Evolutionary conservation across 2,329 filamentous ascomycete species (phyloP).

Genomic region (Xylogone sp.): DNA sequence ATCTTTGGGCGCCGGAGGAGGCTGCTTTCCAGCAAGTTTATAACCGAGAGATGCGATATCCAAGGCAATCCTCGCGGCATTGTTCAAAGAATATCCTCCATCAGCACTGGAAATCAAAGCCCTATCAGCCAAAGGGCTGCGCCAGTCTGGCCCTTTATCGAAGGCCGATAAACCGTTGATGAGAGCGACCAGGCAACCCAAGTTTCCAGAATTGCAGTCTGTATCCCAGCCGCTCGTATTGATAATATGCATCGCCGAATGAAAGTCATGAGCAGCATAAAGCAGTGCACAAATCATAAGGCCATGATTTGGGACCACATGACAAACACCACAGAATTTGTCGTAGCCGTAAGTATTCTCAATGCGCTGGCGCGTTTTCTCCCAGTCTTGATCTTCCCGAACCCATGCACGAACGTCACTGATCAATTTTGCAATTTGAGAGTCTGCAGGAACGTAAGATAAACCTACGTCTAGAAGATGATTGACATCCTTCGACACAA

Average conservation of each 20-base stretch:
- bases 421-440: slow-evolving; percentile 25
- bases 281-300: slow-evolving; percentile 31
- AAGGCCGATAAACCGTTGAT: slow-evolving; percentile 30
- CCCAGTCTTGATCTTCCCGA: slow-evolving; percentile 26
- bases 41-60: slow-evolving; percentile 27
- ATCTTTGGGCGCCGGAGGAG: slow-evolving; percentile 23
- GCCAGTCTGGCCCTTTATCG: slow-evolving; percentile 27
- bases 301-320: slow-evolving; percentile 32
- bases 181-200: slow-evolving; percentile 32
- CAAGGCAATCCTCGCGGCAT: slow-evolving; percentile 29
- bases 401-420: slow-evolving; percentile 28
- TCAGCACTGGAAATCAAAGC: slow-evolving; percentile 33
- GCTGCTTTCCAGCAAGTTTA: slow-evolving; percentile 16
- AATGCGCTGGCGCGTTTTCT: slow-evolving; percentile 30
- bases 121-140: slow-evolving; percentile 31
- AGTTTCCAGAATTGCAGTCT: slow-evolving; percentile 35
- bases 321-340: slow-evolving; percentile 29
- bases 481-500: slow-evolving; percentile 27
- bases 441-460: slow-evolving; percentile 23
- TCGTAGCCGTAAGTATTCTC: slow-evolving; percentile 30
- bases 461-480: slow-evolving; percentile 30
- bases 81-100: slow-evolving; percentile 33
- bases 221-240: slow-evolving; percentile 36
- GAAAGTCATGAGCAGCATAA: slow-evolving; percentile 27
- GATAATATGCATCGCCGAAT: slow-evolving; percentile 32